Evolutionary conservation across 1,284 basidiomycete genomes (phyloP).

Genomic region (Cerrena zonata): DNA sequence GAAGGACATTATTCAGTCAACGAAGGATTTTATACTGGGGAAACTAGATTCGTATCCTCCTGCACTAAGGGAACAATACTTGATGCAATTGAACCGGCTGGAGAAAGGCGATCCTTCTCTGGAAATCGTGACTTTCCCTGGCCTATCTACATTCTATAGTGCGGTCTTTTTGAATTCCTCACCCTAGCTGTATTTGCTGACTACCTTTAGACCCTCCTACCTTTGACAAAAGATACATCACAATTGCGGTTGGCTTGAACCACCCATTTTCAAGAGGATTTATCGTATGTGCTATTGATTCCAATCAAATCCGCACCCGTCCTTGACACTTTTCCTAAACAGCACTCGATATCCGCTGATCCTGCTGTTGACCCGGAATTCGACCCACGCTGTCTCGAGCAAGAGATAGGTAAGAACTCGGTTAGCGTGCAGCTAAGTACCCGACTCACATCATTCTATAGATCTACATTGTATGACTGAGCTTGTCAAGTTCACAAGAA

Average conservation of each 20-base stretch:
- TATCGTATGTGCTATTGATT: conserved; percentile 24
- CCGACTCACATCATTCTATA: conserved; percentile 7
- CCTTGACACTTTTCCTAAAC: not conserved
- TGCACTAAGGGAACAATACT: conserved; percentile 25
- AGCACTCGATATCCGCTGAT: conserved; percentile 37
- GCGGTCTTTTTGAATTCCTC: conserved; percentile 3
- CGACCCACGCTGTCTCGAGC: conserved; percentile 45
- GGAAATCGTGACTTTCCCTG: conserved; percentile 25
- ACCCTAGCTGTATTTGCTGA: not conserved
- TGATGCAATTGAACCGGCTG: conserved; percentile 24
- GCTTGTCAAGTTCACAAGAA: conserved; percentile 37
- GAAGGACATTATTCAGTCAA: conserved; percentile 15
- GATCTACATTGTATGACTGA: conserved; percentile 44
- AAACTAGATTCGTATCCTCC: conserved; percentile 16
- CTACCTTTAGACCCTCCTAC: conserved; percentile 15
- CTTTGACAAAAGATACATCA: conserved; percentile 23
- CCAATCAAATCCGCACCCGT: not conserved
- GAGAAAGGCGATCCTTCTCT: conserved; percentile 18
- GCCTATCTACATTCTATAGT: conserved; percentile 12
- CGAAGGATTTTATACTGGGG: conserved; percentile 14
- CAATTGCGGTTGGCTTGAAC: conserved; percentile 25
- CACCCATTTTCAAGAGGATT: conserved; percentile 28
- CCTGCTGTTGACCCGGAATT: conserved; percentile 37
- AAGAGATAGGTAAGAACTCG: conserved; percentile 36
- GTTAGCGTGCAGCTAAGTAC: conserved; percentile 3